phyloP scores from a whole-genome alignment of 2,329 filamentous ascomycete species.

The Exophiala aquamarina region DNA sequence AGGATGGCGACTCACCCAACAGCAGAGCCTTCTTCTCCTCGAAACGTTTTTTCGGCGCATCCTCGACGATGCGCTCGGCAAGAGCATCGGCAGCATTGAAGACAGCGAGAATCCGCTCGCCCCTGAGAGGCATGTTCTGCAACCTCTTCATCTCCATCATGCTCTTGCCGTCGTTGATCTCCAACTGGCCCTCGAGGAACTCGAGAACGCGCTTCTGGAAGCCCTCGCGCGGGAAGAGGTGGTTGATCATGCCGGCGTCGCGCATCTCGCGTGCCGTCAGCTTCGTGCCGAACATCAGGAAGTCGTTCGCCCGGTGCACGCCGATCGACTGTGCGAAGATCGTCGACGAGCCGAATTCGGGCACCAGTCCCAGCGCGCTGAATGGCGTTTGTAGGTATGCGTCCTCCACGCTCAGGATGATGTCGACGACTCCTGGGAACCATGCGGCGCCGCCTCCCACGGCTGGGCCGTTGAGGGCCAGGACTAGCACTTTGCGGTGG shows the following conservation, averaged over 20 bases:
- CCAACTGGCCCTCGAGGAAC: constrained; percentile 46
- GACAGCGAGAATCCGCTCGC: constrained; percentile 47
- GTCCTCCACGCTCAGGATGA: constrained; percentile 46
- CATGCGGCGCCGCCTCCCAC: constrained; percentile 53
- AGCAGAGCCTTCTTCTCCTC: constrained; percentile 34
- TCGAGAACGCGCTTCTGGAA: constrained; percentile 44
- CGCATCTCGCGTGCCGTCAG: constrained; percentile 44
- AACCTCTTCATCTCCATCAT: constrained; percentile 55
- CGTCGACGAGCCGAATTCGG: constrained; percentile 49
- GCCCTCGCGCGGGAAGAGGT: constrained; percentile 41
- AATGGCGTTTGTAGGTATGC: constrained; percentile 53
- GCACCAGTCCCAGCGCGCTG: constrained; percentile 48
- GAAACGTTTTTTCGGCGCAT: constrained; percentile 47
- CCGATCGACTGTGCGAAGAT: constrained; percentile 50
- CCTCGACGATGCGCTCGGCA: constrained; percentile 50
- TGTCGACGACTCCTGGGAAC: constrained; percentile 52
- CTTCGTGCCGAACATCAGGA: constrained; percentile 53
- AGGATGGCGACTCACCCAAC: constrained; percentile 19
- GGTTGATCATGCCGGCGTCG: constrained; percentile 47
- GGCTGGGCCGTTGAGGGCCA: constrained; percentile 52
- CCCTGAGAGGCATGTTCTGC: constrained; percentile 47
- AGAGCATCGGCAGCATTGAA: constrained; percentile 50
- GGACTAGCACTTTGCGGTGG: constrained; percentile 52
- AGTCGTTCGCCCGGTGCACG: constrained; percentile 52
- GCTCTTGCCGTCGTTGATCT: constrained; percentile 55